phyloP scores from a whole-genome alignment of 1,139 yeast genomes.

The Yamadazyma siamensis region DNA sequence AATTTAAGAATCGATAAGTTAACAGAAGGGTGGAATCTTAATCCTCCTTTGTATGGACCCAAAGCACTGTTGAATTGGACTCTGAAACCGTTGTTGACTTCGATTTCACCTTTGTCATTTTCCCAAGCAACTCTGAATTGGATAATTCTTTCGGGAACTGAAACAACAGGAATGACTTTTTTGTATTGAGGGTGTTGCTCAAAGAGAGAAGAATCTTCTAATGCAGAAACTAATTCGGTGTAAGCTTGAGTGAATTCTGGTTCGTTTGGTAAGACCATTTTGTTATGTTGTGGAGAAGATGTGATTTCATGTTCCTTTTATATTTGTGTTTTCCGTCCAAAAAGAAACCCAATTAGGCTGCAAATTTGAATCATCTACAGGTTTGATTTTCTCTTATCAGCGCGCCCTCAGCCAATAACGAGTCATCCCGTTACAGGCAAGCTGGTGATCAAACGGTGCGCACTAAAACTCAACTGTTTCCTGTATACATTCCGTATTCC shows the following conservation, averaged over 20 bases:
- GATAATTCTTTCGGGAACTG: conserved; percentile 92
- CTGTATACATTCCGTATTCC: too few species aligned
- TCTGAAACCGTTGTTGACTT: conserved; percentile 96
- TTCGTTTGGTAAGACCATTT: conserved; percentile 66
- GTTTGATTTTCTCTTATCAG: neutral
- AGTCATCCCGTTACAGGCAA: neutral
- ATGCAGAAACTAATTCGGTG: conserved; percentile 85
- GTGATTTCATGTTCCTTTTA: too few species aligned
- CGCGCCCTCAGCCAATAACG: neutral
- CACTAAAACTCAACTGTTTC: too few species aligned
- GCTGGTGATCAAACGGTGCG: too few species aligned
- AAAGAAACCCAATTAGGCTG: too few species aligned
- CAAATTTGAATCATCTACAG: too few species aligned
- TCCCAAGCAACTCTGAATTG: conserved; percentile 99
- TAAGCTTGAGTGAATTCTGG: conserved; percentile 99
- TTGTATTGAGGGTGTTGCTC: conserved; percentile 85
- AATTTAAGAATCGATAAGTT: conserved; percentile 93
- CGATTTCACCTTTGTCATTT: conserved; percentile 86
- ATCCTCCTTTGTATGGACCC: conserved; percentile 99
- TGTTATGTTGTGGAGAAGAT: too few species aligned
- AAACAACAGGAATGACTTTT: conserved; percentile 84
- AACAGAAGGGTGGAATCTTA: conserved; percentile 96
- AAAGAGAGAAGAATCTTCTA: conserved; percentile 89
- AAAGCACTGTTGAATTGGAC: conserved; percentile 97
- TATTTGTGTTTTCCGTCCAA: too few species aligned